phyloP scores from a whole-genome alignment of 2,329 filamentous ascomycete species.

The Aureobasidium leucospermi region DNA sequence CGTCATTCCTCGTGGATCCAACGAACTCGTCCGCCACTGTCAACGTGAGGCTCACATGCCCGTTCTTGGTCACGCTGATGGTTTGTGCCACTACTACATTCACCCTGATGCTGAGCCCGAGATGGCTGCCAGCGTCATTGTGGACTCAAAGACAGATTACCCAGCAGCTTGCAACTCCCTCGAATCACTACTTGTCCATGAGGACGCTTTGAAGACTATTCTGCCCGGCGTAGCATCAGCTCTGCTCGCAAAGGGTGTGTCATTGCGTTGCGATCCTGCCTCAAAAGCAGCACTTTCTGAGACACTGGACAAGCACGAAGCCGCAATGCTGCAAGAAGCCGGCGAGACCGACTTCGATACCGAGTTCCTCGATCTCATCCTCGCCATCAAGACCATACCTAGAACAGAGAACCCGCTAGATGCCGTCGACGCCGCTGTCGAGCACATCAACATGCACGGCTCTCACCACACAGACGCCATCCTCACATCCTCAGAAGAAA shows the following conservation, averaged over 20 bases:
- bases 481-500: constrained; percentile 59
- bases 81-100: constrained; percentile 81
- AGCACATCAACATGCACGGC: constrained; percentile 85
- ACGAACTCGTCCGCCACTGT: constrained; percentile 83
- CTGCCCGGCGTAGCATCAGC: constrained; percentile 67
- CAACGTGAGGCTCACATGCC: constrained; percentile 89
- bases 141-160: constrained; percentile 92
- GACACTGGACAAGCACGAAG: constrained; percentile 36
- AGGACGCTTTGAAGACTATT: constrained; percentile 57
- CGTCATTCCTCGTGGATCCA: constrained; percentile 85
- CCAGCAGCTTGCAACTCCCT: constrained; percentile 90
- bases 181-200: constrained; percentile 85
- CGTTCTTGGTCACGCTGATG: constrained; percentile 92
- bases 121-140: constrained; percentile 67
- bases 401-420: constrained; percentile 17
- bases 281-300: constrained; percentile 58
- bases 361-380: constrained; percentile 77
- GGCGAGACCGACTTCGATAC: constrained; percentile 69
- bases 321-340: constrained; percentile 54
- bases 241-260: constrained; percentile 69
- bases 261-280: constrained; percentile 67
- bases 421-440: constrained; percentile 60
- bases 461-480: constrained; percentile 94
- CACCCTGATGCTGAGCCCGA: constrained; percentile 66
- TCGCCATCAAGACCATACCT: constrained; percentile 75